Evolutionary conservation across 768 basidiomycete genomes (phyloP).

Genomic region (Mycena maculata): DNA sequence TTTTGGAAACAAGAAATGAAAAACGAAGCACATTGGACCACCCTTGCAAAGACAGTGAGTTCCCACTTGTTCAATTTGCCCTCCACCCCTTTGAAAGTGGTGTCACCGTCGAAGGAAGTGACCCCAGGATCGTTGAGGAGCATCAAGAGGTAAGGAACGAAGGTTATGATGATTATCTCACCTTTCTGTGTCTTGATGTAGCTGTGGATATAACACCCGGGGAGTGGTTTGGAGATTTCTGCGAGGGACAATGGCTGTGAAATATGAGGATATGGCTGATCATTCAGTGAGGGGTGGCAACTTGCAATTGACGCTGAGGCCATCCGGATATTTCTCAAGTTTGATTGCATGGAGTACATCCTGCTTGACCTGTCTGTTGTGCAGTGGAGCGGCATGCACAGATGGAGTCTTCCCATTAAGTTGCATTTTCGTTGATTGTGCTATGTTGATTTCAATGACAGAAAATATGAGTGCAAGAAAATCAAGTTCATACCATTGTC

Average conservation of each 20-base stretch:
- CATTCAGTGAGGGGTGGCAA: background rate
- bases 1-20: background rate
- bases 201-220: background rate
- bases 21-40: background rate
- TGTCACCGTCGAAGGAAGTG: constrained; percentile 5
- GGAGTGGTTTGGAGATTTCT: background rate
- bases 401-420: no score
- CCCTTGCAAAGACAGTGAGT: constrained; percentile 3
- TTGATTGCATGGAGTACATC: no score
- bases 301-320: background rate
- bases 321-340: no score
- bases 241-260: background rate
- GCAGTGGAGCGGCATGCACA: no score
- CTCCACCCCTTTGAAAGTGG: constrained; percentile 12
- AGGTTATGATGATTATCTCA: background rate
- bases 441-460: no score
- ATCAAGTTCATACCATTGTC: no score
- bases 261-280: background rate
- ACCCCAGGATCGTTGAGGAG: no score
- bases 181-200: background rate
- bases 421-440: no score
- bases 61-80: constrained; percentile 15
- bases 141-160: background rate
- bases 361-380: no score
- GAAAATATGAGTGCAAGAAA: no score